Evolutionary conservation across 257 asterid genomes (phyloP), one percentile per base, ranked within the genome.

Genomic region (Capsicum chinense): DNA sequence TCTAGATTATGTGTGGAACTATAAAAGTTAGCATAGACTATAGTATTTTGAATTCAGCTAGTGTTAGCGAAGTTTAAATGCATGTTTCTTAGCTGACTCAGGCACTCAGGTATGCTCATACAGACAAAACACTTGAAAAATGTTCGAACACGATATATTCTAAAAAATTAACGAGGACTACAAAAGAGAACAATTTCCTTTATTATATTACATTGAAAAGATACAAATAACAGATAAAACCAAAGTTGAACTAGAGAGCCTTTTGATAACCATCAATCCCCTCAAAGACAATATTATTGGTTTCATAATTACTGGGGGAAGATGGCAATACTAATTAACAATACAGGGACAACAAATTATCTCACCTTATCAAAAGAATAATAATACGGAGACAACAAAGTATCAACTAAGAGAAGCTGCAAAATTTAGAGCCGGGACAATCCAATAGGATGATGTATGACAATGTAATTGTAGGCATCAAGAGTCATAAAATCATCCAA

Each of bases 401-500:
- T 78, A 33, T 78, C 42, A 19, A 10, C 26, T 14, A 42, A 2
- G 82, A 9, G 54, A 78, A 54, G 47, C 10, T 15, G 50, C 44
- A 10, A 81, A 12, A 7, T 79, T 88, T 80, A 95, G 71, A 95
- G 97, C 89, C 82, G 90, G 8, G 97, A 89, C 21, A 91, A 59
- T 56, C 89, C 94, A 7, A 47, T 54, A 1, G 98, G 97, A 60
- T 92, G 91, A 86, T 93, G 95, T n/a, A 90, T 50, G 59, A 93
- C 98, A 44, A 95, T 93, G 83, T 89, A 64, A 80, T 93, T 92
- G 64, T 97, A 97, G 0, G 98, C 98, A 88, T 92, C 97, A 15
- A 93, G 94, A 2, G 97, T 93, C 69, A 97, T 88, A 79, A 97
- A 97, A 86, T 97, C 99, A 89, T 97, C 97, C 92, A 97, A 83